A percentile compares a stretch with the other conserved stretches of the same genome.
phyloP scores from a whole-genome alignment of 1,284 basidiomycete species.

The Waitea zeae region DNA sequence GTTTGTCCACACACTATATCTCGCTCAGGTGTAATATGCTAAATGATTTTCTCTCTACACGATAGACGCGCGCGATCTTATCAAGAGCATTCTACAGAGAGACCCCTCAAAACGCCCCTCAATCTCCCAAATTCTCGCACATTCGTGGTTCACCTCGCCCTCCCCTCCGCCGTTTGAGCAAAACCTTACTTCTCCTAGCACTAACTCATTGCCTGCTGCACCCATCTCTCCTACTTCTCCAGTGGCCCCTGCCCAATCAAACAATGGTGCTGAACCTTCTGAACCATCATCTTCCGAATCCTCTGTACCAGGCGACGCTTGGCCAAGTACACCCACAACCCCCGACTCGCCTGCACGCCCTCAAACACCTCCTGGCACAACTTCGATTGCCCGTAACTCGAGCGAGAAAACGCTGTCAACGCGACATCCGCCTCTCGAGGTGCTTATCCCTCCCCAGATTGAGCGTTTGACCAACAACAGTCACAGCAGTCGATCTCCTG shows the following conservation, averaged over 20 bases:
- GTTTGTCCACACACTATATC: slow-evolving; percentile 21
- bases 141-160: slow-evolving; percentile 90
- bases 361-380: slow-evolving; percentile 39
- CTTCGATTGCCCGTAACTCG: slow-evolving; percentile 22
- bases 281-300: too few relatives aligned
- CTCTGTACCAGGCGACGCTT: too few relatives aligned
- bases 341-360: slow-evolving; percentile 12
- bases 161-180: too few relatives aligned
- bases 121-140: slow-evolving; percentile 76
- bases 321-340: slow-evolving; percentile 11
- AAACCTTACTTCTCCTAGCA: not conserved
- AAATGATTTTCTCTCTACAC: slow-evolving; percentile 6
- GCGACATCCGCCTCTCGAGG: slow-evolving; percentile 3
- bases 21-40: too few relatives aligned
- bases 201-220: slow-evolving; percentile 1
- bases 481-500: too few relatives aligned
- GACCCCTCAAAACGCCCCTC: slow-evolving; percentile 64
- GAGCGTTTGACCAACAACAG: too few relatives aligned
- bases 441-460: slow-evolving; percentile 15
- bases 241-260: too few relatives aligned
- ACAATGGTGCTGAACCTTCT: too few relatives aligned
- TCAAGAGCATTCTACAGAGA: slow-evolving; percentile 64
- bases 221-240: slow-evolving; percentile 10
- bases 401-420: slow-evolving; percentile 30
- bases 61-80: slow-evolving; percentile 68